A percentile compares a stretch with the other conserved stretches of the same genome.
Conservation (phyloP, 495 filamentous ascomycete species). For the Aspergillus bertholletiae region DNA sequence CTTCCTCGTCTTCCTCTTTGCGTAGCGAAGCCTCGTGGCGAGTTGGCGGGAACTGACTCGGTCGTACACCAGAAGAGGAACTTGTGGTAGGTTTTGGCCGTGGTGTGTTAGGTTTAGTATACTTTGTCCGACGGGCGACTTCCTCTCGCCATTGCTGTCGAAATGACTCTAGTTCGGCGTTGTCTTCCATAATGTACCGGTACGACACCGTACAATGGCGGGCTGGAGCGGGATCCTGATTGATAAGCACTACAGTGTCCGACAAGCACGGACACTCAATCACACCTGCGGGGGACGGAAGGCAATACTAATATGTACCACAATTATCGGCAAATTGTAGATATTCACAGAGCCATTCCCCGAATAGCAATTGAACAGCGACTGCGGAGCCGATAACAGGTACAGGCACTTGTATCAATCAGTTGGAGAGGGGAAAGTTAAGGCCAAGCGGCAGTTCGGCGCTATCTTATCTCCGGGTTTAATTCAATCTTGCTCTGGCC, state of each 20-base stretch:
- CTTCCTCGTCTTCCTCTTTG: slow-evolving; percentile 37
- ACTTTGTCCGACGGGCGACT: slow-evolving; percentile 55
- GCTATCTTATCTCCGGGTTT: slow-evolving; percentile 24
- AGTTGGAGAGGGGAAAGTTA: not conserved
- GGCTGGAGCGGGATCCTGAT: slow-evolving; percentile 12
- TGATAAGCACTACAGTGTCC: slow-evolving; percentile 19
- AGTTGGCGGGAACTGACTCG: slow-evolving; percentile 29
- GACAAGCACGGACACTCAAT: not conserved
- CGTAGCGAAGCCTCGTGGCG: slow-evolving; percentile 31
- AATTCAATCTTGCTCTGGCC: slow-evolving; percentile 2
- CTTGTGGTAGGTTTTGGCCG: slow-evolving; percentile 18
- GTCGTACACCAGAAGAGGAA: slow-evolving; percentile 18
- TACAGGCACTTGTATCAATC: not conserved
- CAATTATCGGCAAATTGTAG: not conserved
- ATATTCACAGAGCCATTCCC: not conserved
- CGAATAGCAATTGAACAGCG: not conserved
- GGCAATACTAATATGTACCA: not conserved
- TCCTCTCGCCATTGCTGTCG: slow-evolving; percentile 81
- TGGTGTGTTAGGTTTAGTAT: slow-evolving; percentile 11
- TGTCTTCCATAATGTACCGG: slow-evolving; percentile 49
- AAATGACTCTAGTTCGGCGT: slow-evolving; percentile 76
- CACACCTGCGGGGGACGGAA: not conserved
- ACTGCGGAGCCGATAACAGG: not conserved
- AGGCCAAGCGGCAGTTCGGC: not conserved
- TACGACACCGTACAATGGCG: slow-evolving; percentile 1